Base-by-base conservation (phyloP, 495 filamentous ascomycete genomes). In the Hypoxylon cercidicola region DNA sequence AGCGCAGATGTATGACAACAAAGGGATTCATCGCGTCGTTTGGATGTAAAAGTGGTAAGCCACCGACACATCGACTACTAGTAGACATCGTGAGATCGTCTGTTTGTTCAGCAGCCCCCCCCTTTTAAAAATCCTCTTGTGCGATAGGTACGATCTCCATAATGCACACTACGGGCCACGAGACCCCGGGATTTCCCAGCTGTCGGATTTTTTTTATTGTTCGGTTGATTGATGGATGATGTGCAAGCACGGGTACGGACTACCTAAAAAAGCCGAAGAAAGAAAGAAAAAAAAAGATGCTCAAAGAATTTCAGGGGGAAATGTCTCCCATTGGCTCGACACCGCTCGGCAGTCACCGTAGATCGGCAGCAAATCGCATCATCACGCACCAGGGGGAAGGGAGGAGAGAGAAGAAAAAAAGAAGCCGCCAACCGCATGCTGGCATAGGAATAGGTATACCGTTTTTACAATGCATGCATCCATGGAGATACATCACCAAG, bases 291-390 rank as follows among this genome's bases (percentile, higher is more conserved):
- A 40, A 45, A 46, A 41, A 32, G 40, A 20, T 32, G 11, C n/a
- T 11, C 15, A 21, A 54, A 54, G 25, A 37, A n/a, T 12, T 41
- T 51, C 55, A 66, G 56, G 55, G 62, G 62, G 2, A 13, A 55
- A 60, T 43, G 25, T 6, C 12, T 44, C 56, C 63, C 23, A 61
- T 66, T 61, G 63, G 63, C n/a, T 15, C 12, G 1, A 32, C 9
- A 23, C 41, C 11, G 45, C 28, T 55, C 50, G 45, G 41, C 19
- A 47, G 39, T 34, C 51, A 60, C 40, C 34, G 57, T 53, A 61
- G 63, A 68, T 68, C 64, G 49, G 16, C 48, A 62, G 47, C 48
- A 41, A 19, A 68, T 68, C 64, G 40, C 64, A 62, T 59, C 64
- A 68, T 60, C 32, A 37, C 19, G 44, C 41, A 50, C 60, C 21